Evolutionary conservation across 1,284 basidiomycete genomes (phyloP).

Genomic region (Austroboletus rostrupii): DNA sequence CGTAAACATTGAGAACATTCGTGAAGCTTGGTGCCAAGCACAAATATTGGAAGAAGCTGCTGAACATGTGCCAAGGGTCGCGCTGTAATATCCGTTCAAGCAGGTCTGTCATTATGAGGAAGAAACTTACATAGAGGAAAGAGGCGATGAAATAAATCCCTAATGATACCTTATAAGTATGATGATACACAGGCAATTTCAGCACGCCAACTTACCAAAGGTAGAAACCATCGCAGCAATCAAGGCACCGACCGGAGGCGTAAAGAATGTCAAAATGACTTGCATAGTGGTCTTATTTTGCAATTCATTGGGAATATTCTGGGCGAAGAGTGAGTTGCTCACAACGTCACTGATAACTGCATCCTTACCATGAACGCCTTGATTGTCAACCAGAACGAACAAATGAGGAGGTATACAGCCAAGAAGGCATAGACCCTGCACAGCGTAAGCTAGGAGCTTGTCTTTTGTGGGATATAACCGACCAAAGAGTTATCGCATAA

Average conservation of each 20-base stretch:
- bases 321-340: slow-evolving; percentile 4
- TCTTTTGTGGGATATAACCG: slow-evolving; percentile 21
- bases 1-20: slow-evolving; percentile 93
- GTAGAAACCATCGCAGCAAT: slow-evolving; percentile 88
- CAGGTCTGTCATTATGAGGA: not conserved
- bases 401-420: slow-evolving; percentile 77
- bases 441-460: slow-evolving; percentile 14
- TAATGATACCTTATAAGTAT: slow-evolving; percentile 21
- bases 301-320: slow-evolving; percentile 57
- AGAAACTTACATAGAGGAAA: slow-evolving; percentile 76
- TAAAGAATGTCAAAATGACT: slow-evolving; percentile 59
- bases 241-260: slow-evolving; percentile 75
- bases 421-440: slow-evolving; percentile 76
- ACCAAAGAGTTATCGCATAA: slow-evolving; percentile 81
- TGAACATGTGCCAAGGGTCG: slow-evolving; percentile 98
- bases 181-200: not conserved
- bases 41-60: slow-evolving; percentile 93
- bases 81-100: slow-evolving; percentile 44
- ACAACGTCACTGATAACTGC: not conserved
- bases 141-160: slow-evolving; percentile 82
- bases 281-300: slow-evolving; percentile 44
- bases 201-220: slow-evolving; percentile 50
- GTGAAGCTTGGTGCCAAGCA: slow-evolving; percentile 88
- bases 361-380: slow-evolving; percentile 67
- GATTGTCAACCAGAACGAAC: slow-evolving; percentile 80